These are phyloP conservation scores for Crithidia thermophila DNA, from an alignment of 208 protist species.

Conservation along the genomic window DNA sequence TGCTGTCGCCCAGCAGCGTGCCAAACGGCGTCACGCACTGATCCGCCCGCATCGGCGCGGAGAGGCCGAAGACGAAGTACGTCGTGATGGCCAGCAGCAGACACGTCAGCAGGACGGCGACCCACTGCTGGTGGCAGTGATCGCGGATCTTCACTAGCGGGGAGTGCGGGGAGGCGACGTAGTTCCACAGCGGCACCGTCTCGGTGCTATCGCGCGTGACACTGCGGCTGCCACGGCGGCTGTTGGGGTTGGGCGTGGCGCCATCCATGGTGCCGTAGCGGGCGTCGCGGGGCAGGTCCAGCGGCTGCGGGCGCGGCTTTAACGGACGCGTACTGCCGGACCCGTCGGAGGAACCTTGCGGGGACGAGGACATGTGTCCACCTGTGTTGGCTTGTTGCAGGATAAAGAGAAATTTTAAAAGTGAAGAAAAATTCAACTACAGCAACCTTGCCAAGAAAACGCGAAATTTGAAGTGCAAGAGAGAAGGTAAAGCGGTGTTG, in stretches of 20 bases:
- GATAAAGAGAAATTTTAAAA: neutral
- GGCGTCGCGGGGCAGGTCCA: constrained; percentile 29
- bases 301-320: constrained; percentile 37
- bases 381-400: neutral
- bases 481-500: too few species aligned
- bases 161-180: constrained; percentile 45
- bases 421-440: neutral
- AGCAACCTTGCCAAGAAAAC: neutral
- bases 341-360: neutral
- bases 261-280: constrained; percentile 42
- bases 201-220: constrained; percentile 1
- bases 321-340: neutral
- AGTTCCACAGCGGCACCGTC: constrained; percentile 39
- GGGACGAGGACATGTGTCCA: constrained; percentile 6
- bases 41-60: constrained; percentile 25
- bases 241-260: neutral
- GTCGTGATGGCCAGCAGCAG: constrained; percentile 51
- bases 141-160: constrained; percentile 52
- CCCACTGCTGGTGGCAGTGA: constrained; percentile 77
- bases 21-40: constrained; percentile 61
- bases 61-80: constrained; percentile 54
- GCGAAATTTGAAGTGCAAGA: neutral
- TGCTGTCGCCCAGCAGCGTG: constrained; percentile 50
- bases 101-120: constrained; percentile 53
- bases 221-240: neutral